Evolutionary conservation across 148 eudicot genomes (phyloP), one percentile per base, ranked within the genome.

Genomic region (Talinum fruticosum): DNA sequence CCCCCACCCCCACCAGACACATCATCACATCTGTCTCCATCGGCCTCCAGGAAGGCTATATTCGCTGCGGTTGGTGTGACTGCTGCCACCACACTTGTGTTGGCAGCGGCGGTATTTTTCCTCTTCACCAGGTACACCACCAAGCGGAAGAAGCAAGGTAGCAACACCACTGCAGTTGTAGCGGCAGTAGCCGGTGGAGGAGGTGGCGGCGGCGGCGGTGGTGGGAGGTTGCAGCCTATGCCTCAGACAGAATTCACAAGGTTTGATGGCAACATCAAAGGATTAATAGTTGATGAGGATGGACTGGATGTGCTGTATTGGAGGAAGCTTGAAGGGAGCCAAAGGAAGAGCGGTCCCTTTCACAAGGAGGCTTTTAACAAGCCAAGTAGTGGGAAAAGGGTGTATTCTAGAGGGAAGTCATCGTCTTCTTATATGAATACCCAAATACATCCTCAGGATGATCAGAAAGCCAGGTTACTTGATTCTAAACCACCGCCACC

Each of bases 241-340:
- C 73, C 57, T 12, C 75, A 73, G 19, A 41, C 80, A 41, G 89
- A 87, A 26, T 89, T 90, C 71, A 41, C 79, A 10, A 66, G 90
- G 69, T 77, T 87, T 68, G 78, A 82, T 24, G 93, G 91, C 18
- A 89, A 84, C 47, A 30, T 92, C 0, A 93, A 86, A 70, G 96
- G 94, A n/a, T 71, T 89, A 75, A 90, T 95, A 41, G 89, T 92
- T 47, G 97, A 95, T 72, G 99, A 95, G 78, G 89, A 90, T 74
- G 99, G 99, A 12, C 72, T 93, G 82, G 99, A 96, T 84, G 92
- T 96, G 44, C 41, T 93, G 34, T 96, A 93, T 62, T 96, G 97
- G 97, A 86, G 84, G 81, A 90, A 87, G 38, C 86, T 93, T 24
- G 87, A 92, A 66, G 92, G 89, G n/a, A 86, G 80, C 36, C 84